Percentiles rank a stretch among this genome's conserved stretches.
These are phyloP conservation scores for Colletotrichum sp. DNA, from an alignment of 2,329 filamentous ascomycete genomes.

Conservation along the genomic window DNA sequence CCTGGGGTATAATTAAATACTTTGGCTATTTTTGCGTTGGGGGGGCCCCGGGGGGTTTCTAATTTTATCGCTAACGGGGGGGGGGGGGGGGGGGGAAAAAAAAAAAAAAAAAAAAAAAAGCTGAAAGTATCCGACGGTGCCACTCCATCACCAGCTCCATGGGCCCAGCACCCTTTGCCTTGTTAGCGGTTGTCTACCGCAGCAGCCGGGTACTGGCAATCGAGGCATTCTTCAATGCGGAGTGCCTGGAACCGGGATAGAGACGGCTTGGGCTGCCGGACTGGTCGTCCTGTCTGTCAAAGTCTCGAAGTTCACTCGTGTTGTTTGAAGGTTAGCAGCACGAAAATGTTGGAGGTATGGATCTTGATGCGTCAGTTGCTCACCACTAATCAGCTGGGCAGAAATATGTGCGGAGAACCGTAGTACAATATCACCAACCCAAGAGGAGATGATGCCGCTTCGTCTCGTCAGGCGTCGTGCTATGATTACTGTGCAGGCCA, in stretches of 20 bases:
- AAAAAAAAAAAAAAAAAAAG: neutral
- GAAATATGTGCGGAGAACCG: neutral
- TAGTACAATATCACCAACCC: neutral
- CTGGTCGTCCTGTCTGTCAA: neutral
- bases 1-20: no score
- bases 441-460: neutral
- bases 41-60: no score
- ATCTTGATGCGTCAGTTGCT: neutral
- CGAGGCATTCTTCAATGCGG: neutral
- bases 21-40: no score
- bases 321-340: neutral
- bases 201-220: neutral
- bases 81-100: no score
- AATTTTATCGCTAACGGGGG: no score
- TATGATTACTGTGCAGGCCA: neutral
- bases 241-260: neutral
- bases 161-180: neutral
- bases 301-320: neutral
- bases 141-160: conserved; percentile 18
- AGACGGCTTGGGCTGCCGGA: neutral
- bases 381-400: neutral
- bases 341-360: neutral
- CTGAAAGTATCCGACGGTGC: conserved; percentile 7
- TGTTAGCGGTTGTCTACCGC: conserved; percentile 4
- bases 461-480: neutral